Base-by-base conservation (phyloP, 2,329 filamentous ascomycete species). In the Lachnellula arida region DNA sequence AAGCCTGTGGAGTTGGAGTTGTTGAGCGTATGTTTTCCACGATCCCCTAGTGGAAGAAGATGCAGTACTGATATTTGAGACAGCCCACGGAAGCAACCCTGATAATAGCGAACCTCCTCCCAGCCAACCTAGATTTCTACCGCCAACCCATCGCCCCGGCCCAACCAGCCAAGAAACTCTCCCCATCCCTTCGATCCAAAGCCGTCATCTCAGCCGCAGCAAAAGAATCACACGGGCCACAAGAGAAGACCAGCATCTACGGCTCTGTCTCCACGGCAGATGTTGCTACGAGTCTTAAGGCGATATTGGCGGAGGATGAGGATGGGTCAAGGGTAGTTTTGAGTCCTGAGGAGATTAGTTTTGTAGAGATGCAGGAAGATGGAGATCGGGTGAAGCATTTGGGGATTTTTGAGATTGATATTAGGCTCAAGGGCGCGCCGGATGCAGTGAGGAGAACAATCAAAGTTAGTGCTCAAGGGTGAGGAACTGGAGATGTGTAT, bases 231-330 rank as follows among this genome's bases (percentile, higher is more conserved):
- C 62, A 62, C 53, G 35, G 53, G 14, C 23, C 52, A 50, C 42
- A 54, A 34, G 28, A 9, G 15, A 63, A 63, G 22, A 67, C 69
- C 19, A 70, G 71, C 15, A 81, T 70, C 17, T 66, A 80, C 60
- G 81, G 80, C 25, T 80, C 78, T 3, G 79, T 84, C 4, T 77
- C 78, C n/a, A 76, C 75, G 7, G 67, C 71, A 23, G 81, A 84
- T 64, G 72, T 84, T 53, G 74, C 73, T 7, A 66, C 71, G 15
- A 76, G 73, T 23, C 73, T 84, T 54, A 76, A 73, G 56, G 73
- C 73, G 43, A 72, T 76, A 23, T 69, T 82, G 60, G 75, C 74
- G 37, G 73, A 75, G 55, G 77, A 81, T 61, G 74, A 78, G 53
- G 76, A 81, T 67, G 78, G 78, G 28, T 71, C 73, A 34, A 72